Percentiles rank a stretch among this genome's conserved stretches.
phyloP scores from a whole-genome alignment of 108 stramenopile genomes.

The Halocafeteria seosinensis region DNA sequence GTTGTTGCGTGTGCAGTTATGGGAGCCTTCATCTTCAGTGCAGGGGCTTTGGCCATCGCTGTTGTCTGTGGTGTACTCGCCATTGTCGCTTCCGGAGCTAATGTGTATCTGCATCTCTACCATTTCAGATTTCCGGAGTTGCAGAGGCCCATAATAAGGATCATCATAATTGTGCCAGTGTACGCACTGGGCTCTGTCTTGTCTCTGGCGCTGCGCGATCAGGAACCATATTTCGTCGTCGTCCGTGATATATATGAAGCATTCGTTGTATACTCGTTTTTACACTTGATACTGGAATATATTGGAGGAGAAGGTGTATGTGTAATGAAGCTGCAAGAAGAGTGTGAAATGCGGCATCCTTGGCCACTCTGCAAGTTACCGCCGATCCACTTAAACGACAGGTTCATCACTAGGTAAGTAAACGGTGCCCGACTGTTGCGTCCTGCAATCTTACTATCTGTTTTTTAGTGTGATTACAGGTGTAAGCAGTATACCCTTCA shows the following conservation, averaged over 20 bases:
- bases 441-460: too few relatives aligned
- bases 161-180: constrained; percentile 10
- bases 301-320: constrained; percentile 14
- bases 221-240: neutral
- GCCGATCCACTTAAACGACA: neutral
- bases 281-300: constrained; percentile 8
- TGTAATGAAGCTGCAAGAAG: constrained; percentile 4
- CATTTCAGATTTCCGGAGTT: constrained; percentile 4
- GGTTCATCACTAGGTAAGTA: constrained; percentile 5
- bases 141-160: constrained; percentile 11
- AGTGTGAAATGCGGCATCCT: neutral
- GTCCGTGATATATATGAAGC: constrained; percentile 15
- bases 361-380: constrained; percentile 12
- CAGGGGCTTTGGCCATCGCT: constrained; percentile 2
- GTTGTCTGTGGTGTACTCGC: neutral
- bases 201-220: neutral
- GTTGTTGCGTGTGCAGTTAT: too few relatives aligned
- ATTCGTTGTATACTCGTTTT: constrained; percentile 12
- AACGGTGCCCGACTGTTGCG: constrained; percentile 1
- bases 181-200: constrained; percentile 7
- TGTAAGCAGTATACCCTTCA: too few relatives aligned
- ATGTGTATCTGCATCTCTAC: constrained; percentile 6
- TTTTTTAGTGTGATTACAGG: too few relatives aligned
- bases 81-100: neutral
- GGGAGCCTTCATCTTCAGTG: too few relatives aligned